Base-by-base conservation (phyloP, 805 yeast species). In the Starmerella apis region DNA sequence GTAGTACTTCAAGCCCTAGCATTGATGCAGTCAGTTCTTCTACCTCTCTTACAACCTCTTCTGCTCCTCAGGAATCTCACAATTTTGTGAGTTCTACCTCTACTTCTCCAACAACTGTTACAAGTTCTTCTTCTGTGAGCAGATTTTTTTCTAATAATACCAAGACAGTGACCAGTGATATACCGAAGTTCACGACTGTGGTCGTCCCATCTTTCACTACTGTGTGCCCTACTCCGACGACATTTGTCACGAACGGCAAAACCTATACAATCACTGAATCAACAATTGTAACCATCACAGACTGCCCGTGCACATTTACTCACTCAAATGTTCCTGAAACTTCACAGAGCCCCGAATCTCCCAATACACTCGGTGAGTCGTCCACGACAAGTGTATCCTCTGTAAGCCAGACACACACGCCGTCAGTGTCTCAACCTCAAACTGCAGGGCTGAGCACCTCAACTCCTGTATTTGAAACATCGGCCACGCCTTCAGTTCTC, bases 281-380 rank as follows among this genome's bases (percentile, higher is more conserved):
- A 1, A 46, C 49, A 3, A 38, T 38, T 19, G 14, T 54, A 7
- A 54, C 57, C n/a, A 48, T 54, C 25, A 54, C 55, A 10, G 50
- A 54, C 46, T 54, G 57, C 30, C 55, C 55, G 4, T 54, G 57
- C 53, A 54, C 57, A 3, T 13, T 47, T 16, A 47, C 48, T 4
- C 47, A 25, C 22, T 11, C 37, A 16, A 6, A 16, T 13, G 22
- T 22, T 27, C 30, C 30, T 11, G 35, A 31, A 6, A 7, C 35
- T 14, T 6, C 35, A n/a, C 35, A 31, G 35, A 11, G 11, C 8
- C 10, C 30, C 30, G 30, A 8, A 27, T 9, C 30, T 11, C 11
- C 30, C 30, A 27, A 11, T 22, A 22, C 23, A 2, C 11, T 33
- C 5, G 33, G 20, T 27, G 35, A 33, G 37, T 33, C 37, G 3